phyloP scores from a whole-genome alignment of 257 asterid genomes.

The Petrea volubilis region DNA sequence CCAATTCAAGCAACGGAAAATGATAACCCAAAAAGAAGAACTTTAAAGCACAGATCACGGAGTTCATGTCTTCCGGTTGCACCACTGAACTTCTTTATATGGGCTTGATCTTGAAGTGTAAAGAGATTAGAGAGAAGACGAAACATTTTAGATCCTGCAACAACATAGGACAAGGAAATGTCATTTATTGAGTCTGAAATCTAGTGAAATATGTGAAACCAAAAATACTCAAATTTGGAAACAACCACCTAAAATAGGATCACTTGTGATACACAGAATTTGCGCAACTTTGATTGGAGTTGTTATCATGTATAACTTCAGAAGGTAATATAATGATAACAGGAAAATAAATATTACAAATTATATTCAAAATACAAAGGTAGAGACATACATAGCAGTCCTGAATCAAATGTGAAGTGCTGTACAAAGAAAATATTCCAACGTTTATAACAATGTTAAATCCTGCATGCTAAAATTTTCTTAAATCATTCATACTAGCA shows the following conservation, averaged over 20 bases:
- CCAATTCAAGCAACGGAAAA: slow-evolving; percentile 13
- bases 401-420: neutral
- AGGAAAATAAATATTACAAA: neutral
- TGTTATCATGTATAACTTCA: neutral
- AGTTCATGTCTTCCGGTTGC: slow-evolving; percentile 12
- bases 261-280: neutral
- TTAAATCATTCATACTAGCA: neutral
- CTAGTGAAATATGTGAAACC: neutral
- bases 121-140: slow-evolving; percentile 83
- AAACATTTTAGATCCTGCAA: slow-evolving; percentile 89
- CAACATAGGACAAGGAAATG: slow-evolving; percentile 9
- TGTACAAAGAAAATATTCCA: neutral
- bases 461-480: neutral
- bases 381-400: neutral
- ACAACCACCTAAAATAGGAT: neutral
- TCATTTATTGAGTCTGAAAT: neutral
- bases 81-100: slow-evolving; percentile 36
- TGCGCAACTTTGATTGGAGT: neutral
- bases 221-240: neutral
- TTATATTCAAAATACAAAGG: neutral
- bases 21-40: neutral
- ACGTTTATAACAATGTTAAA: too few relatives aligned
- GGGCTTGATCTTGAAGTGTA: slow-evolving; percentile 92
- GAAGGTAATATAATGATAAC: neutral
- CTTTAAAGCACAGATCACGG: slow-evolving; percentile 2